phyloP scores from a whole-genome alignment of 345 rosid genomes.

The Durio zibethinus region DNA sequence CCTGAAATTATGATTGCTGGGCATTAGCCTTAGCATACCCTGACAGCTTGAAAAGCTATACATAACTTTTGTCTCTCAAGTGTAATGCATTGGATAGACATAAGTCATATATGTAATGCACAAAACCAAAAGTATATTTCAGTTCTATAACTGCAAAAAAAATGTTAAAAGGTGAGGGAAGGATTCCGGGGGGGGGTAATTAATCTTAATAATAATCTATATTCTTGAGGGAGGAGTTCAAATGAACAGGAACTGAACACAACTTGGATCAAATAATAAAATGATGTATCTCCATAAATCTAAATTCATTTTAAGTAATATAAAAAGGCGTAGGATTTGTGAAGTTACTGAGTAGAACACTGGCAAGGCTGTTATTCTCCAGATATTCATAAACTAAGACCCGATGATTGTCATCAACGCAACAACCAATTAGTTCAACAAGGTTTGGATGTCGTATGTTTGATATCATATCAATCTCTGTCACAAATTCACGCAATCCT shows the following conservation, averaged over 20 bases:
- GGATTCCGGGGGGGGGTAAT: background rate
- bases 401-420: constrained; percentile 48
- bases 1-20: constrained; percentile 34
- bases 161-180: background rate
- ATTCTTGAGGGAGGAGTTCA: no score
- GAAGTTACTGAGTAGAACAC: constrained; percentile 49
- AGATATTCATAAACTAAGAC: constrained; percentile 58
- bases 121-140: no score
- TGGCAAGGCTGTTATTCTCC: constrained; percentile 71
- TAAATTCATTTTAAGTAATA: background rate
- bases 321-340: background rate
- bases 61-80: background rate
- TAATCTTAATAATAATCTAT: background rate
- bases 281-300: background rate
- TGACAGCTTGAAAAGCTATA: constrained; percentile 14
- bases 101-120: background rate
- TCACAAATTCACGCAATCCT: constrained; percentile 52
- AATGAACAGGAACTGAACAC: background rate
- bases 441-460: constrained; percentile 58
- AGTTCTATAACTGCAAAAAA: no score
- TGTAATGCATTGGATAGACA: background rate
- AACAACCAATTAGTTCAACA: constrained; percentile 64
- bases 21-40: constrained; percentile 11
- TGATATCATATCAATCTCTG: constrained; percentile 61
- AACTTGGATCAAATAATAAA: background rate